A percentile compares a stretch with the other conserved stretches of the same genome.
These are phyloP conservation scores for Naganishia liquefaciens DNA, from an alignment of 1,284 basidiomycete genomes.

Conservation along the genomic window DNA sequence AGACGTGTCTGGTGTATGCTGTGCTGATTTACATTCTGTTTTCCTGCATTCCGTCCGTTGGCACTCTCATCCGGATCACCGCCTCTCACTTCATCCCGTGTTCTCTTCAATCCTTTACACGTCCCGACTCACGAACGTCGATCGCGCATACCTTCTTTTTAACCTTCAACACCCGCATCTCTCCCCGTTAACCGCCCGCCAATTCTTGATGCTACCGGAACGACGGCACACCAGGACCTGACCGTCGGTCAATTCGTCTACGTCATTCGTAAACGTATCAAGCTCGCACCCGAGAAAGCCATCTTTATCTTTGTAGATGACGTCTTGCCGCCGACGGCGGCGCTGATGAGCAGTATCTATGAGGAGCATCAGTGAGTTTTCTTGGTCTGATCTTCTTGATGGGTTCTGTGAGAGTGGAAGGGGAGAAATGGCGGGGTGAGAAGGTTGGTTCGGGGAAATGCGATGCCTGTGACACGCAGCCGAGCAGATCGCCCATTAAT, in stretches of 20 bases:
- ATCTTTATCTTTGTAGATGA: constrained; percentile 99
- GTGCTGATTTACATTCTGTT: too few relatives aligned
- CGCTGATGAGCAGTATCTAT: constrained; percentile 98
- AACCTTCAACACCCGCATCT: background rate
- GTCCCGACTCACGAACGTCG: too few relatives aligned
- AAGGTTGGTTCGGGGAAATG: background rate
- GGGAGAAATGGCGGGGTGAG: background rate
- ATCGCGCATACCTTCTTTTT: background rate
- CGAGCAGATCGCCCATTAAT: too few relatives aligned
- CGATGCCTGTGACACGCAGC: too few relatives aligned
- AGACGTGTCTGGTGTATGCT: too few relatives aligned
- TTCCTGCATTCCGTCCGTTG: too few relatives aligned
- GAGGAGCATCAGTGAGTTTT: constrained; percentile 89
- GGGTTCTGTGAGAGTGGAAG: background rate
- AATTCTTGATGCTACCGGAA: background rate
- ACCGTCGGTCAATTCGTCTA: constrained; percentile 99
- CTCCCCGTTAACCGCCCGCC: background rate
- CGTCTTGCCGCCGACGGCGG: constrained; percentile 95
- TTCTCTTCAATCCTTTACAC: too few relatives aligned
- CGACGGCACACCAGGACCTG: constrained; percentile 67
- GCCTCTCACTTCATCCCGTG: too few relatives aligned
- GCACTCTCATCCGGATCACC: too few relatives aligned
- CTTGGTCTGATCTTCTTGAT: background rate
- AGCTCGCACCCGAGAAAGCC: constrained; percentile 98
- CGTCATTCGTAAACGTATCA: constrained; percentile 99